Evolutionary conservation across 2,329 filamentous ascomycete genomes (phyloP), one percentile per base, ranked within the genome.

Genomic region (Apiospora malaysiana): DNA sequence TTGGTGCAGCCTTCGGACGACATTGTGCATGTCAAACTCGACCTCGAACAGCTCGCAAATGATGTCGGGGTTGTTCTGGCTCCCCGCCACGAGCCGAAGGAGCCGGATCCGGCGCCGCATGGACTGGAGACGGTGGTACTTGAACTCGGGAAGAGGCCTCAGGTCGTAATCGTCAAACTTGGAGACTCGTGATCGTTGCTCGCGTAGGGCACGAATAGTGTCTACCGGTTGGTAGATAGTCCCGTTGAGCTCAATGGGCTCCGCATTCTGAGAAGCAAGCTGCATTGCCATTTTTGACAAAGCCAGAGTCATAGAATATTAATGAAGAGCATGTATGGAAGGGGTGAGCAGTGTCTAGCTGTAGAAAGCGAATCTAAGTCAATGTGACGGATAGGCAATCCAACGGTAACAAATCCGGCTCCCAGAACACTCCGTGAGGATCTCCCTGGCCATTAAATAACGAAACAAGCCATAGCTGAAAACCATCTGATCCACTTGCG

Each of bases 11-110:
- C 47, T 25, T 7, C n/a, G n/a, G n/a, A 49, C 47, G 12, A 49
- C 42, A 16, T 45, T 45, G 10, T 45, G 10, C 42, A 45, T 45
- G 42, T 45, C 42, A 14, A 45, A 40, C 12, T 27, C 45, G 27
- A 27, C 46, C 16, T 9, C 45, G 16, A 46, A 63, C 37, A 27
- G 23, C 6, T 27, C 68, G 4, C 68, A 81, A 79, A 81, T 69
- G 42, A 45, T 45, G 12, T 45, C 42, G 1, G 42, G 42, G 42
- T 18, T 45, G 42, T 16, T 49, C n/a, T 49, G 47, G n/a, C 47
- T 49, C 12, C 47, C 47, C 4, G 47, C 47, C 8, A 49, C n/a
- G 5, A 49, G 47, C n/a, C 47, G 47, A 14, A 49, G n/a, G 6
- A 49, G 12, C 5, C 47, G n/a, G 9, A 49, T 25, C 1, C 47